Conservation (phyloP, 176 grass and related monocot species). For the Carex cristatella region DNA sequence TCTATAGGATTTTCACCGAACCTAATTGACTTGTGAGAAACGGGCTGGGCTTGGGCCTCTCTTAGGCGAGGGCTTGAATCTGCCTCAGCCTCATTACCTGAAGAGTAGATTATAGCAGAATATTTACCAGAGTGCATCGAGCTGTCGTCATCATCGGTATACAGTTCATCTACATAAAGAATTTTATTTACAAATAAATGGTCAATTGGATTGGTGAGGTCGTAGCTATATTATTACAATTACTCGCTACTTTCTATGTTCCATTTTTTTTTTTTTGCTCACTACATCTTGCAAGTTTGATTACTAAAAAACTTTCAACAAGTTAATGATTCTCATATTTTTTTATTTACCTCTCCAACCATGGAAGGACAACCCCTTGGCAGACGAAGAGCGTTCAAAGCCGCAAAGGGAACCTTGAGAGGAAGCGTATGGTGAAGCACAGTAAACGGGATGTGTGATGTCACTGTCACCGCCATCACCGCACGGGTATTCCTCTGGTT, state of each 20-base stretch:
- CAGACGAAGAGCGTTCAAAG: background rate
- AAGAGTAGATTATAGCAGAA: conserved; percentile 43
- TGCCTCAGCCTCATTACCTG: conserved; percentile 18
- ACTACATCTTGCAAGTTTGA: background rate
- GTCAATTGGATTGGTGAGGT: background rate
- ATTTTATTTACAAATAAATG: conserved; percentile 7
- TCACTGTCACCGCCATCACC: conserved; percentile 16
- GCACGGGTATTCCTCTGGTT: conserved; percentile 45
- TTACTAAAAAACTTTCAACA: background rate
- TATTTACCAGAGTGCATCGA: conserved; percentile 56
- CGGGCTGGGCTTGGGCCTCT: background rate
- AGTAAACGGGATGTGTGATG: conserved; percentile 41
- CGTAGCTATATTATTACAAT: background rate
- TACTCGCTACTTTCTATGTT: background rate
- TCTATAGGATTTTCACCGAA: conserved; percentile 25
- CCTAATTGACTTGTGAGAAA: conserved; percentile 23
- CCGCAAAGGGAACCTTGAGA: conserved; percentile 49
- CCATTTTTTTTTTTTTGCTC: background rate
- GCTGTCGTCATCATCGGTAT: conserved; percentile 67
- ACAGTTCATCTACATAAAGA: conserved; percentile 38
- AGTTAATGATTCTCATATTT: conserved; percentile 10
- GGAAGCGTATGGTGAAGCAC: conserved; percentile 59
- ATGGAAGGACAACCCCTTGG: conserved; percentile 17
- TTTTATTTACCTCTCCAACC: conserved; percentile 28
- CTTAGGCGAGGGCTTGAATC: background rate